Conservation (phyloP, 1,284 basidiomycete genomes). For the Trametes sp. region DNA sequence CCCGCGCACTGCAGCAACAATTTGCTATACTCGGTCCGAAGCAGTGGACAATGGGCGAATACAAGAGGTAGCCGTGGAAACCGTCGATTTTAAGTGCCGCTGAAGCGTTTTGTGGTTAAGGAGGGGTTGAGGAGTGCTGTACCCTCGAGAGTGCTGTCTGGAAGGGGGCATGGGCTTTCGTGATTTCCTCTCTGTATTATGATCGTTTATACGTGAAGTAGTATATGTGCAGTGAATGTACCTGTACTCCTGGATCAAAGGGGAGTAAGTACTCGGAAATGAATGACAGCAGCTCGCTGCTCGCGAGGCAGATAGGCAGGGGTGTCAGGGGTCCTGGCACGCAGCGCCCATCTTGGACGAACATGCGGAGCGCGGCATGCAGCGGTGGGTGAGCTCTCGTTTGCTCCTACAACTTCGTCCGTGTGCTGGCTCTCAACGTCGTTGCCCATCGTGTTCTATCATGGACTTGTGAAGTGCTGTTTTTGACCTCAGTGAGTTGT, state of each 20-base stretch:
- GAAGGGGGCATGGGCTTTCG: too few relatives aligned
- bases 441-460: slow-evolving; percentile 21
- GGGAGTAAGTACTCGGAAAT: too few relatives aligned
- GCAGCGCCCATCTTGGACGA: slow-evolving; percentile 11
- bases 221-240: too few relatives aligned
- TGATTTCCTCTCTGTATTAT: too few relatives aligned
- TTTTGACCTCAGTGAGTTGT: slow-evolving; percentile 31
- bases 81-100: neutral
- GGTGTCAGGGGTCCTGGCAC: slow-evolving; percentile 5
- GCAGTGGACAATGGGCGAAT: neutral
- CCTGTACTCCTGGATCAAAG: too few relatives aligned
- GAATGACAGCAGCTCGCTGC: too few relatives aligned
- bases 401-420: slow-evolving; percentile 21
- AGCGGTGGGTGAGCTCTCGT: slow-evolving; percentile 18
- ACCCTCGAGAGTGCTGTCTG: too few relatives aligned
- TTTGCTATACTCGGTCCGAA: slow-evolving; percentile 8
- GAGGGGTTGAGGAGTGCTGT: too few relatives aligned
- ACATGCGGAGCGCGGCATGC: slow-evolving; percentile 21
- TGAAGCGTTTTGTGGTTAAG: too few relatives aligned
- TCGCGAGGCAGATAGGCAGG: too few relatives aligned
- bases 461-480: slow-evolving; percentile 38
- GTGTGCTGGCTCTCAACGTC: slow-evolving; percentile 7
- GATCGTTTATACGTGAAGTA: too few relatives aligned
- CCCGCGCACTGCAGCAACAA: neutral
- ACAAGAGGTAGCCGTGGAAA: neutral